These are phyloP conservation scores for Eucalyptus regnans DNA, from an alignment of 345 rosid genomes.

Conservation along the genomic window DNA sequence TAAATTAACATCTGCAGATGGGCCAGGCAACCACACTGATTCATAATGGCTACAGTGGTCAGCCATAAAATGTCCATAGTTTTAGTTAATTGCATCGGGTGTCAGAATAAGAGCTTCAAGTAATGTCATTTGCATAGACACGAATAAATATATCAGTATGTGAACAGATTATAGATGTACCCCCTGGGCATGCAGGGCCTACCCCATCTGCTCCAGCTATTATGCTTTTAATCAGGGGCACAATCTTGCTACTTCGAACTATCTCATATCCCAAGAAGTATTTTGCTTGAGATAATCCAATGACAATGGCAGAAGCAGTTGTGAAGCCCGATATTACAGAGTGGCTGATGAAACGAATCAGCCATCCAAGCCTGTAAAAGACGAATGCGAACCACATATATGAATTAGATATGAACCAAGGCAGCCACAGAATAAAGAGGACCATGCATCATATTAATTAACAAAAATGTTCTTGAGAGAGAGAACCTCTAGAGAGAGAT, in stretches of 20 bases:
- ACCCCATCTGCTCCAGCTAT: conserved; percentile 88
- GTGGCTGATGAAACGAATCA: conserved; percentile 97
- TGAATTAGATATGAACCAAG: neutral
- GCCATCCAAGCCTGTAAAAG: conserved; percentile 89
- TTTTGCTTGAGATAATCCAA: conserved; percentile 90
- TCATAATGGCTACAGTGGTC: neutral
- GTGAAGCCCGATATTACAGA: conserved; percentile 99
- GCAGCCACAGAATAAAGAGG: neutral
- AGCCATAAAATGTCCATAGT: neutral
- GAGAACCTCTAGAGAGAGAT: neutral
- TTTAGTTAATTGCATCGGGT: neutral
- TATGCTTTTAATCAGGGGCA: conserved; percentile 82
- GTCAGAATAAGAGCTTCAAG: neutral
- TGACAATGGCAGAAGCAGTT: conserved; percentile 88
- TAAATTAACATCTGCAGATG: neutral
- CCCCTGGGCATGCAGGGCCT: neutral
- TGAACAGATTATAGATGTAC: neutral
- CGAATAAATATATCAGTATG: neutral
- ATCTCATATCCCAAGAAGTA: conserved; percentile 86
- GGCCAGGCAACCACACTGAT: neutral
- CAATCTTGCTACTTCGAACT: conserved; percentile 78
- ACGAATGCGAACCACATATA: neutral
- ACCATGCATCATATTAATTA: neutral
- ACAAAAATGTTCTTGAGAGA: neutral
- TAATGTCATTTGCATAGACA: neutral